Conservation (phyloP, 306 rosid genomes). For the Glycyrrhiza uralensis region DNA sequence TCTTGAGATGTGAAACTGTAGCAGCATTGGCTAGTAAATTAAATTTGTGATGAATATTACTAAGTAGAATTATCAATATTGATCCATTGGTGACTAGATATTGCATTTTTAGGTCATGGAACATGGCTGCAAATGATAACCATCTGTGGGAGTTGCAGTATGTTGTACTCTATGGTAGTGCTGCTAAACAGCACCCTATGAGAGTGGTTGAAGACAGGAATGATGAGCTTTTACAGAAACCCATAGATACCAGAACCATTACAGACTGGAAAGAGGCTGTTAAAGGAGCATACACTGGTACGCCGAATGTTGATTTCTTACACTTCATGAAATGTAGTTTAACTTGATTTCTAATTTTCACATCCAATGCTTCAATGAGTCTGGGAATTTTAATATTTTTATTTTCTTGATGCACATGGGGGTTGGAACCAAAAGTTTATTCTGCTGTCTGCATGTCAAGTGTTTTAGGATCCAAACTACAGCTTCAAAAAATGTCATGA, state of each 20-base stretch:
- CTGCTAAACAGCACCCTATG: slow-evolving; percentile 20
- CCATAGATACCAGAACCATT: slow-evolving; percentile 12
- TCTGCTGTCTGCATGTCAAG: neutral
- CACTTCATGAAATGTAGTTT: neutral
- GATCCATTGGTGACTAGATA: slow-evolving; percentile 13
- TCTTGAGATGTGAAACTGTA: neutral
- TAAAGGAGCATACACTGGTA: slow-evolving; percentile 61
- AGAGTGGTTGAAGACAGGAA: slow-evolving; percentile 30
- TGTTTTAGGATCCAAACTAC: neutral
- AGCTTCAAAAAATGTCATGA: slow-evolving; percentile 1
- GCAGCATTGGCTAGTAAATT: neutral
- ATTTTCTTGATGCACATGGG: neutral
- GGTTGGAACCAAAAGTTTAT: neutral
- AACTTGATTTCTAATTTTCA: slow-evolving; percentile 8
- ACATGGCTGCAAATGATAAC: slow-evolving; percentile 69
- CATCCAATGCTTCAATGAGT: neutral
- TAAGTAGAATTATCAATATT: neutral
- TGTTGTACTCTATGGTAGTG: slow-evolving; percentile 38
- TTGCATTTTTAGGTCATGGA: slow-evolving; percentile 72
- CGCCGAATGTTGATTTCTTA: slow-evolving; percentile 17
- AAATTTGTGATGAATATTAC: slow-evolving; percentile 5
- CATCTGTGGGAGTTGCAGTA: slow-evolving; percentile 68
- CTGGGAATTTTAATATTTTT: neutral
- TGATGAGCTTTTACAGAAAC: slow-evolving; percentile 4
- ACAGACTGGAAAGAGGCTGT: slow-evolving; percentile 65